Base-by-base conservation (phyloP, 1,284 basidiomycete genomes). In the Ganoderma sinense region DNA sequence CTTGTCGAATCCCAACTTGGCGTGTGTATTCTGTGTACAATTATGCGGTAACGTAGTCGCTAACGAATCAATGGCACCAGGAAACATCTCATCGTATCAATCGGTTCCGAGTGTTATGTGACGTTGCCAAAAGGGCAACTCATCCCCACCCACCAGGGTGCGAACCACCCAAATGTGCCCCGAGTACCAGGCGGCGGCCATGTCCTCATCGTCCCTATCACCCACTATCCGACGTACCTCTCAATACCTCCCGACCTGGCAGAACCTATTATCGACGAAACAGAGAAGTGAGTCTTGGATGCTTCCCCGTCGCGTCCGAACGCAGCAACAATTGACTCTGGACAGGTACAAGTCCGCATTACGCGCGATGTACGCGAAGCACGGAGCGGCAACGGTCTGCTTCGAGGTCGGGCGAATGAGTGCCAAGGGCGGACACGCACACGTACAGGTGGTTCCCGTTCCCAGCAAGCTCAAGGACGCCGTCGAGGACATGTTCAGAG, bases 101-200 rank as follows among this genome's bases (percentile, higher is more conserved):
- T 99, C 76, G 97, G 97, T 20, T 82, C 86, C 2, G 97, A 99
- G 80, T 95, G 94, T 75, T 99, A 99, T 82, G 83, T 98, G 59
- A 97, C 97, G 0, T 82, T 98, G 33, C 94, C 97, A 0, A 98
- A 97, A 80, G 97, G 97, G 1, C 96, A 97, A 79, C 90, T 98
- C 40, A 88, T 95, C 53, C 93, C 94, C 14, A 96, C 96, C 0
- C 89, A 88, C 73, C 86, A 87, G 40, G 82, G 83, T 7, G 80
- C 83, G 33, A 83, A 86, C 48, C 80, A 82, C 70, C 62, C 80
- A 77, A 76, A 77, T 53, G 78, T 71, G n/a, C 72, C 83, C 70
- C 79, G 83, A 59, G 91, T 98, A 18, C 97, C 97, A 0, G 97
- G 97, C 23, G 97, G 97, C 26, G 97, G 97, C 0, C 97, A 99